phyloP scores from a whole-genome alignment of 495 filamentous ascomycete genomes.

The Amniculicola lignicola region DNA sequence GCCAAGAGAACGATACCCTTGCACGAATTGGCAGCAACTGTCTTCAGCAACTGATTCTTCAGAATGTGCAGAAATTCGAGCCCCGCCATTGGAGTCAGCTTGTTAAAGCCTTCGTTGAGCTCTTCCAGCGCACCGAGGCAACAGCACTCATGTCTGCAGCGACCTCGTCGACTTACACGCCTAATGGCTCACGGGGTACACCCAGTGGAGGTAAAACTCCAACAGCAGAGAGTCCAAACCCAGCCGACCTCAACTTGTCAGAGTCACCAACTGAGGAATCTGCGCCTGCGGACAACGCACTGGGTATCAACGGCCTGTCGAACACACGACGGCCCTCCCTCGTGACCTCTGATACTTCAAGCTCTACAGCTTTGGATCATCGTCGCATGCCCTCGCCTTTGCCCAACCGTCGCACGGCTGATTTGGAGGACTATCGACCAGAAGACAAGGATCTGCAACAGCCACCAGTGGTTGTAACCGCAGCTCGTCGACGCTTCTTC shows the following conservation, averaged over 20 bases:
- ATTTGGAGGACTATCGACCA: constrained; percentile 87
- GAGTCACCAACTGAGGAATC: constrained; percentile 34
- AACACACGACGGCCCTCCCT: constrained; percentile 30
- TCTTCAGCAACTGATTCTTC: constrained; percentile 89
- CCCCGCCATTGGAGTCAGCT: constrained; percentile 88
- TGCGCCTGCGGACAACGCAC: constrained; percentile 33
- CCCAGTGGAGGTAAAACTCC: constrained; percentile 26
- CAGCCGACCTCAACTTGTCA: constrained; percentile 29
- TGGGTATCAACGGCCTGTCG: constrained; percentile 43
- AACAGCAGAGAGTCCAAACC: constrained; percentile 29
- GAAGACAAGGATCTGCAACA: constrained; percentile 64
- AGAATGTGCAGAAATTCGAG: constrained; percentile 89
- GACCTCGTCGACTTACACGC: constrained; percentile 46
- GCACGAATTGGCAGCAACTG: constrained; percentile 97
- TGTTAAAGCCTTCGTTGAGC: constrained; percentile 88
- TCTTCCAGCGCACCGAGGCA: constrained; percentile 92
- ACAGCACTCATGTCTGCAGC: constrained; percentile 89
- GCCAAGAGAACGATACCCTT: constrained; percentile 98
- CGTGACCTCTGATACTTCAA: constrained; percentile 22
- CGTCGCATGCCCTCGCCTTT: constrained; percentile 32
- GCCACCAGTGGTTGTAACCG: constrained; percentile 86
- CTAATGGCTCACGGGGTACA: constrained; percentile 13
- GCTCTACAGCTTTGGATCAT: constrained; percentile 7
- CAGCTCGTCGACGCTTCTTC: constrained; percentile 91
- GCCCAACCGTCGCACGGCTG: constrained; percentile 39